Base-by-base conservation (phyloP, 345 rosid species). In the Chamaenerion angustifolium region DNA sequence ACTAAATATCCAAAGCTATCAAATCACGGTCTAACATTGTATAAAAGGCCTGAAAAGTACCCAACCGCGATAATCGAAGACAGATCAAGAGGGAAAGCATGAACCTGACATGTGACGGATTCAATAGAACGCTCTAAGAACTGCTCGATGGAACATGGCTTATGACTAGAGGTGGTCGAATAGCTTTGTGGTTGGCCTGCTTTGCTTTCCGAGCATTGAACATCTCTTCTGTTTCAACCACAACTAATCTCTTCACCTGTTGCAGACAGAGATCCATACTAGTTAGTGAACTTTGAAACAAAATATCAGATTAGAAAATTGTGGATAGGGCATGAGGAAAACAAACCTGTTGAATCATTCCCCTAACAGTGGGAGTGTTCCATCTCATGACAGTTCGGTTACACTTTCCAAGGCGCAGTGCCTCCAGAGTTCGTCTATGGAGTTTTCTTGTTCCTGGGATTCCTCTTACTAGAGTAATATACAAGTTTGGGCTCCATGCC, bases 391-490 rank as follows among this genome's bases (percentile, higher is more conserved):
- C 75, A 42, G 75, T 74, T 8, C 71, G 59, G 54, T 67, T 74
- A 63, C 72, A 64, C 63, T 70, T 74, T 41, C 66, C n/a, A 41
- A 74, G 75, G 14, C 68, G 66, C 73, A 70, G 42, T 1, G 70
- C 79, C 61, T 74, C 79, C 27, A 74, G 59, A 43, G 79, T 74
- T 42, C 78, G 72, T 61, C 75, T 55, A 46, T 74, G 79, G 16
- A 70, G 72, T 52, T 61, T 70, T 64, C 79, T 67, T 23, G 75
- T 74, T 51, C 79, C 79, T 6, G 79, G 79, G 16, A 70, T 69
- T 51, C 75, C 79, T 56, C 79, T 70, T 46, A 67, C 79, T 63
- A 74, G 54, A 50, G 75, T 74, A 42, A 74, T 64, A 43, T 67
- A 74, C 18, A 74, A 52, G 43, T 64, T 62, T 44, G 75, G 72